Evolutionary conservation across 805 yeast genomes (phyloP).

Genomic region (Pichia ethanolica): DNA sequence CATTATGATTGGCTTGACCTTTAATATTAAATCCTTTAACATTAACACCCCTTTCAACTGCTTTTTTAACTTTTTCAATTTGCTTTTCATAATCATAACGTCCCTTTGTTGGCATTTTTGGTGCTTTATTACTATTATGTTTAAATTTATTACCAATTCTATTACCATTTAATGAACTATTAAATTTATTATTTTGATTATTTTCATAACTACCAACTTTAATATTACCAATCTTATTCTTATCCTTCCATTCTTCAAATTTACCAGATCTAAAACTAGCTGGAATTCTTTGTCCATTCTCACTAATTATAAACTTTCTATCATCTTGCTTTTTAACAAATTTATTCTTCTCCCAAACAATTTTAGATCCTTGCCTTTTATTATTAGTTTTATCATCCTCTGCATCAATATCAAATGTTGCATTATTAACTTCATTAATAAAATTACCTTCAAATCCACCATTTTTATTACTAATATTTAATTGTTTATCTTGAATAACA

Average conservation of each 20-base stretch:
- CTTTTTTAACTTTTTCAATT: conserved; percentile 73
- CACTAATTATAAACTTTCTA: conserved; percentile 86
- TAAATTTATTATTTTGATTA: conserved; percentile 22
- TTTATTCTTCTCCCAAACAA: conserved; percentile 91
- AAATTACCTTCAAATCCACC: conserved; percentile 63
- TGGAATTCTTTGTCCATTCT: conserved; percentile 86
- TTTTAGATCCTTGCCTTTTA: conserved; percentile 58
- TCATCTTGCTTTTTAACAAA: conserved; percentile 79
- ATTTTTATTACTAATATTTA: conserved; percentile 48
- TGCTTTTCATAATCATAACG: conserved; percentile 83
- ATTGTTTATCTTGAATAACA: conserved; percentile 69
- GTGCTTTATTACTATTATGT: conserved; percentile 72
- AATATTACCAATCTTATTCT: conserved; percentile 46
- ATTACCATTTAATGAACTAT: conserved; percentile 30
- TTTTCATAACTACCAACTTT: conserved; percentile 37
- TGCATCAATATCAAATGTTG: conserved; percentile 74
- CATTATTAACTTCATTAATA: conserved; percentile 75
- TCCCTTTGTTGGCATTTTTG: conserved; percentile 81
- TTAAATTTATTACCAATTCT: conserved; percentile 46
- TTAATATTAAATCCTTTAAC: conserved; percentile 59
- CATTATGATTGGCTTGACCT: conserved; percentile 42
- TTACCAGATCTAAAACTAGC: conserved; percentile 88
- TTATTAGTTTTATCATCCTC: conserved; percentile 61
- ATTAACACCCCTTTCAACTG: conserved; percentile 62
- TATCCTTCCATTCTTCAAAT: conserved; percentile 85